Percentiles rank a stretch among this genome's conserved stretches.
phyloP scores from a whole-genome alignment of 2,329 filamentous ascomycete genomes.

The Stagonosporopsis tanaceti region DNA sequence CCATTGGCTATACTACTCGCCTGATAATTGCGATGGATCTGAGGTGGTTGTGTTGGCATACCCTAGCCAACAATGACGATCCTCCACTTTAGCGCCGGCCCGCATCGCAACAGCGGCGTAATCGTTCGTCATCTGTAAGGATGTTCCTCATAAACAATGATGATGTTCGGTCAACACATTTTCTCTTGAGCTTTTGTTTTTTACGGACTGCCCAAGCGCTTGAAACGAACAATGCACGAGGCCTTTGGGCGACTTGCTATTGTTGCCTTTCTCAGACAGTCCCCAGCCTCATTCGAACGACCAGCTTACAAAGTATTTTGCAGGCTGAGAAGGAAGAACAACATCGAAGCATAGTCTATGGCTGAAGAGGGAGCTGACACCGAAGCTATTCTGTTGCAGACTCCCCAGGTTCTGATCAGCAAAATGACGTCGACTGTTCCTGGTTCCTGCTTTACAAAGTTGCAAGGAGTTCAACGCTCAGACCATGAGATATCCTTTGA shows the following conservation, averaged over 20 bases:
- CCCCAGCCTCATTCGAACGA: not conserved
- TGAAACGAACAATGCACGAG: not conserved
- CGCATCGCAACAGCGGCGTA: not conserved
- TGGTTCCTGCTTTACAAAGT: constrained; percentile 10
- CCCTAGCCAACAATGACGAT: constrained; percentile 16
- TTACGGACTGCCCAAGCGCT: not conserved
- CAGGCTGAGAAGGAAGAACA: not conserved
- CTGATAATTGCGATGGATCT: constrained; percentile 10
- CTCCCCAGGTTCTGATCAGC: constrained; percentile 10
- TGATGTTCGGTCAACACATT: not conserved
- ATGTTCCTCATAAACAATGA: not conserved
- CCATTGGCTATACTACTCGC: constrained; percentile 12
- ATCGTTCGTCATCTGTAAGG: not conserved
- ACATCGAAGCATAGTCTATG: not conserved
- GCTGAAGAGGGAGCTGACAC: not conserved
- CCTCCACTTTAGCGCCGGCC: constrained; percentile 15
- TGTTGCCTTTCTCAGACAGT: not conserved
- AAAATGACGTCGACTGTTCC: constrained; percentile 23
- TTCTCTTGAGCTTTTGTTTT: not conserved
- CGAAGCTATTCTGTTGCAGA: not conserved
- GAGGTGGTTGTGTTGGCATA: constrained; percentile 13
- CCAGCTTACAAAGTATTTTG: not conserved
- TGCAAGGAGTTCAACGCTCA: constrained; percentile 11
- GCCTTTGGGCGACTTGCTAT: not conserved
- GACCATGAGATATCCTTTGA: not conserved